A percentile compares a stretch with the other conserved stretches of the same genome.
Conservation (phyloP, 768 basidiomycete genomes). For the Russula virescens region DNA sequence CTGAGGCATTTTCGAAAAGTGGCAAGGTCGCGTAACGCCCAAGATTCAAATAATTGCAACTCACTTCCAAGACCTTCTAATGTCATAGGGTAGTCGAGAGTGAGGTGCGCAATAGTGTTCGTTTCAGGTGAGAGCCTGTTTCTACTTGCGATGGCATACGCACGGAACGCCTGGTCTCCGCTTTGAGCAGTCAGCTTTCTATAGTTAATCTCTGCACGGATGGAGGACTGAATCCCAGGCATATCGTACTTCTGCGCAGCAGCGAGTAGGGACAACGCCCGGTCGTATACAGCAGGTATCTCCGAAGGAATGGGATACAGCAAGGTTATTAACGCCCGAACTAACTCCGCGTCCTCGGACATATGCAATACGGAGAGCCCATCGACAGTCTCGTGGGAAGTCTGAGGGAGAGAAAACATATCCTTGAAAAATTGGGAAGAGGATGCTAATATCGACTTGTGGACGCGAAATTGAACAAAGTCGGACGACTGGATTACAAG, state of each 20-base stretch:
- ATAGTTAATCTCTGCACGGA: background rate
- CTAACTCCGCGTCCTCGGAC: background rate
- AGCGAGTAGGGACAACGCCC: background rate
- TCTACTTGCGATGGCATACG: background rate
- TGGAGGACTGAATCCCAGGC: background rate
- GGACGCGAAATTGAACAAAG: constrained; percentile 39
- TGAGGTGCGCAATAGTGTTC: background rate
- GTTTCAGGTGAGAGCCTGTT: background rate
- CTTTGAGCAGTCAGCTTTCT: background rate
- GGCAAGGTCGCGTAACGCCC: background rate
- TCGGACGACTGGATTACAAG: constrained; percentile 40
- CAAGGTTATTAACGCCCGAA: background rate
- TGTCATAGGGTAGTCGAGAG: constrained; percentile 1
- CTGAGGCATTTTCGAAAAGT: background rate
- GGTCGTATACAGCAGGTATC: background rate
- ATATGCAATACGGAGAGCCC: background rate
- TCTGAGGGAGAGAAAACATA: constrained; percentile 7
- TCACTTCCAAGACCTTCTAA: background rate
- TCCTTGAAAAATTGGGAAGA: constrained; percentile 38
- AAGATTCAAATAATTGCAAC: background rate
- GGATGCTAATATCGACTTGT: constrained; percentile 38
- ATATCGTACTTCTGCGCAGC: constrained; percentile 3
- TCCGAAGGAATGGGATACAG: background rate
- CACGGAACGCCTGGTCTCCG: background rate
- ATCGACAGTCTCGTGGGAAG: background rate